Conservation (phyloP, 768 basidiomycete genomes). For the Lyophyllum shimeji region DNA sequence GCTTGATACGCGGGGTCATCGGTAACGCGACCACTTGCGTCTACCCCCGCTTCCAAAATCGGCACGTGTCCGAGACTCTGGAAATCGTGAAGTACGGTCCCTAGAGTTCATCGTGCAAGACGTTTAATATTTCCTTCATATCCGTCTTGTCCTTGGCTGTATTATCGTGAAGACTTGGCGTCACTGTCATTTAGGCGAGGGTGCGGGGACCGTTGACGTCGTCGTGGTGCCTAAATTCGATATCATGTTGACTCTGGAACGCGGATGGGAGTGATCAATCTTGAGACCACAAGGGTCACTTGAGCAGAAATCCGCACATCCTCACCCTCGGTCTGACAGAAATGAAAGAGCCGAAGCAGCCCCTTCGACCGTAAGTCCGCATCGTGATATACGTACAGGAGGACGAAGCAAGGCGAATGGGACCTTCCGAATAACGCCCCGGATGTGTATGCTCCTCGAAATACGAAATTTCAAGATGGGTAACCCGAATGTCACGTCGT, state of each 20-base stretch:
- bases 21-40: not conserved
- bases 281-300: not conserved
- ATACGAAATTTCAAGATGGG: not conserved
- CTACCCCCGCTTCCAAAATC: not conserved
- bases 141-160: not conserved
- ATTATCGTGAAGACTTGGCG: not conserved
- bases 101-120: not conserved
- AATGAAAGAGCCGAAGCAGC: not conserved
- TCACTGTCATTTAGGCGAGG: too few species aligned
- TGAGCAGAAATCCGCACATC: not conserved
- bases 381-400: not conserved
- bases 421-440: too few species aligned
- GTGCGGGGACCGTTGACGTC: not conserved
- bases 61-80: not conserved
- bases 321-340: not conserved
- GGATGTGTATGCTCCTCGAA: not conserved
- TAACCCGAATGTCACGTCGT: not conserved
- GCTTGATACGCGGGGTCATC: not conserved
- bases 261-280: not conserved
- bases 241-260: not conserved
- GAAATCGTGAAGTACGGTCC: not conserved
- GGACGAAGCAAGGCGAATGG: too few species aligned
- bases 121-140: not conserved
- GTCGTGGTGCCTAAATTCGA: not conserved
- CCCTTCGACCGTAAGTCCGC: not conserved